A percentile compares a stretch with the other conserved stretches of the same genome.
Evolutionary conservation across 345 rosid species (phyloP).

Genomic region (Citrus unshiu): DNA sequence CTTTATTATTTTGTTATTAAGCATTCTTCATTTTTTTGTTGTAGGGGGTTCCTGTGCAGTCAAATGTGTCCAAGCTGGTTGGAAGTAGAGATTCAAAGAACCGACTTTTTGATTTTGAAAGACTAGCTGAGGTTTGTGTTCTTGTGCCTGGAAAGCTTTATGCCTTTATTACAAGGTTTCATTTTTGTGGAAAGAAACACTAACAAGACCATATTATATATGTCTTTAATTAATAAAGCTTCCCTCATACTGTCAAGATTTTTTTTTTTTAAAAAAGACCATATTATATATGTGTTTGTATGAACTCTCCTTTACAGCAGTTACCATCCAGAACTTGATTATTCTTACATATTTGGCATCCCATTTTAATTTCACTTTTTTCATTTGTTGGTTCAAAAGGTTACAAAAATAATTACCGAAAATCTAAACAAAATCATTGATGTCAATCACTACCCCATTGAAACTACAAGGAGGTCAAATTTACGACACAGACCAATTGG

Average conservation of each 20-base stretch:
- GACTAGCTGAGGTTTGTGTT: constrained; percentile 35
- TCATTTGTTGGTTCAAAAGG: constrained; percentile 28
- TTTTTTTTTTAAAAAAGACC: background rate
- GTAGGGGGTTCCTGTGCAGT: constrained; percentile 55
- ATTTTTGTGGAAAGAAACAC: background rate
- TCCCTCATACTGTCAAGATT: too few species aligned
- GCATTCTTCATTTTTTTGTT: constrained; percentile 3
- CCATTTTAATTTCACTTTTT: background rate
- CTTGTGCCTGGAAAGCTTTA: background rate
- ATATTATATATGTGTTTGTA: background rate
- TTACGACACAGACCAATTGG: constrained; percentile 79
- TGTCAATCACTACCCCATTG: constrained; percentile 81
- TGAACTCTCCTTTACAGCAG: background rate
- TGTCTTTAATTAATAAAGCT: background rate
- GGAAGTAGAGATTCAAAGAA: constrained; percentile 70
- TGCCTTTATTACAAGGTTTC: background rate
- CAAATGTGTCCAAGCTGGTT: constrained; percentile 68
- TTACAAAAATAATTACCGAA: constrained; percentile 50
- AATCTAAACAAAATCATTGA: constrained; percentile 83
- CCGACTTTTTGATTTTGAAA: constrained; percentile 72
- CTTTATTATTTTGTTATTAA: background rate
- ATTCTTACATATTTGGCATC: background rate
- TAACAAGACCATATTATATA: background rate
- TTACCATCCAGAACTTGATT: background rate
- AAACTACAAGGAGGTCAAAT: constrained; percentile 73